Base-by-base conservation (phyloP, 1,284 basidiomycete genomes). In the Melampsora americana region DNA sequence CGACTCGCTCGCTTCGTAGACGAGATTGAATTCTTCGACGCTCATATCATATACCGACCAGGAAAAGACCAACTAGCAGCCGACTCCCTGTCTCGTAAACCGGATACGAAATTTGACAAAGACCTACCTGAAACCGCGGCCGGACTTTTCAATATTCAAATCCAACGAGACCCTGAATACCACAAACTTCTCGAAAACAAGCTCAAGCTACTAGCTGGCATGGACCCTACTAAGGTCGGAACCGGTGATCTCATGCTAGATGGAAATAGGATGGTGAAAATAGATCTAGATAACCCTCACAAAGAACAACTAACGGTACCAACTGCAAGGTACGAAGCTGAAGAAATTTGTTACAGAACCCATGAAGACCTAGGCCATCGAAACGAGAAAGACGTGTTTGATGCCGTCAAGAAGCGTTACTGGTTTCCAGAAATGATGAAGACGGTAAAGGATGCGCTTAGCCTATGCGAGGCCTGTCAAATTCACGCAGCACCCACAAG, bases 41-140 rank as follows among this genome's bases (percentile, higher is more conserved):
- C n/a, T n/a, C n/a, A n/a, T n/a, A n/a, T n/a, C n/a, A n/a, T n/a
- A n/a, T n/a, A n/a, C n/a, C n/a, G n/a, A n/a, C n/a, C n/a, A n/a
- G n/a, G n/a, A n/a, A n/a, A n/a, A n/a, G n/a, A n/a, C n/a, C n/a
- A n/a, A n/a, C n/a, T n/a, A n/a, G 23, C 66, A 0, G 68, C 68
- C 2, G 50, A 69, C 32, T 12, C 68, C 20, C 32, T 69, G 0
- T 69, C 68, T n/a, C 20, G 35, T 16, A 69, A 69, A 44, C 68
- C 68, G 1, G 28, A 69, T n/a, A 30, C 23, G 9, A 23, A 30
- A 20, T 32, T 9, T 16, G 50, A 69, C 35, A 20, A 0, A 18
- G 53, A 59, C 20, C 67, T 48, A 1, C 50, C 67, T 30, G 50
- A 69, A 59, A 20, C 32, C 6, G 23, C 23, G 16, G n/a, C 30